phyloP scores from a whole-genome alignment of 1,284 basidiomycete genomes.

The Lentinula novae-zelandiae region DNA sequence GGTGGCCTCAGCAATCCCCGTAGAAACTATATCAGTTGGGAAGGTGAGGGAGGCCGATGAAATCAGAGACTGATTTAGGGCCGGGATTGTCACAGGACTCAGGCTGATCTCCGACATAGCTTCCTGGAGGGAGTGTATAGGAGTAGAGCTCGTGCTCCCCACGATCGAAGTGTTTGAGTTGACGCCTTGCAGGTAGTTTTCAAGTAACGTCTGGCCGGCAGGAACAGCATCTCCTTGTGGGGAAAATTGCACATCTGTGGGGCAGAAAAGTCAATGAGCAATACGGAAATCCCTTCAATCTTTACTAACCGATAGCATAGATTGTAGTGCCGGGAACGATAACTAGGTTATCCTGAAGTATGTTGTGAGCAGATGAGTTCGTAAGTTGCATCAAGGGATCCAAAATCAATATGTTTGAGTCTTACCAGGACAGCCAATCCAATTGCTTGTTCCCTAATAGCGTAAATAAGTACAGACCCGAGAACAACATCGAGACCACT shows the following conservation, averaged over 20 bases:
- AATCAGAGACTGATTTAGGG: slow-evolving; percentile 64
- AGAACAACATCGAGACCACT: slow-evolving; percentile 18
- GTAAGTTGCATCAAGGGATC: slow-evolving; percentile 12
- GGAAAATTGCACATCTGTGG: slow-evolving; percentile 56
- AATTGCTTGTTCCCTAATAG: slow-evolving; percentile 44
- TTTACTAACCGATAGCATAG: slow-evolving; percentile 46
- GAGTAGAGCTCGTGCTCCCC: slow-evolving; percentile 58
- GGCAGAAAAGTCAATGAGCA: not conserved
- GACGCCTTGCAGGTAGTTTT: slow-evolving; percentile 71
- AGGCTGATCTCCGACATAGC: slow-evolving; percentile 64
- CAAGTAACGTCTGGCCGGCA: slow-evolving; percentile 58
- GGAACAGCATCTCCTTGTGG: slow-evolving; percentile 55
- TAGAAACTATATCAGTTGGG: slow-evolving; percentile 55
- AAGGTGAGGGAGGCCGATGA: slow-evolving; percentile 50
- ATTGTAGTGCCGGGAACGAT: slow-evolving; percentile 52
- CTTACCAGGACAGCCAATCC: slow-evolving; percentile 59
- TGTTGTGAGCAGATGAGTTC: not conserved
- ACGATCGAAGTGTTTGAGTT: slow-evolving; percentile 55
- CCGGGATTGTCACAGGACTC: slow-evolving; percentile 63
- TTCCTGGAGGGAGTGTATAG: slow-evolving; percentile 60
- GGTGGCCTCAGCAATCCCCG: slow-evolving; percentile 50
- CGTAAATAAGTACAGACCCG: slow-evolving; percentile 2
- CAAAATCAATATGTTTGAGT: not conserved
- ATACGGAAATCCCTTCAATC: not conserved
- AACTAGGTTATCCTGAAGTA: slow-evolving; percentile 44